Evolutionary conservation across 2,329 filamentous ascomycete genomes (phyloP), one percentile per base, ranked within the genome.

Genomic region (Claviceps cyperi): DNA sequence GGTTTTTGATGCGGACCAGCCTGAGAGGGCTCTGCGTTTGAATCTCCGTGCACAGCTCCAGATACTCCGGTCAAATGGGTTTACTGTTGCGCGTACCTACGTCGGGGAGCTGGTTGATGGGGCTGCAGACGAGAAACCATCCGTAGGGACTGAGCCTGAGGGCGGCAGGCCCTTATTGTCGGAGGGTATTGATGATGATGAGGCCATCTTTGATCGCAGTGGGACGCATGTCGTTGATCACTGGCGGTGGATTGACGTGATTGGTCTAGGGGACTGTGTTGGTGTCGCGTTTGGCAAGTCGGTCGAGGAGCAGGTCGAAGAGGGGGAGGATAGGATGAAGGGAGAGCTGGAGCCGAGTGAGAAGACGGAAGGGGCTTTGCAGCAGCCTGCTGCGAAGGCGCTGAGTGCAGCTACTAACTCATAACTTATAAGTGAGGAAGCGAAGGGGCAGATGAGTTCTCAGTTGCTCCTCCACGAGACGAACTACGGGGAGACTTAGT

Each of bases 11-110:
- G 74, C 75, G 0, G 72, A 76, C 45, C 69, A 77, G 48, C 79
- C 80, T 0, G 78, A 80, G 59, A 70, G 77, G 13, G 73, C 76
- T 0, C 62, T 83, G 47, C 70, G 76, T 19, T 66, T 83, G 2
- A 83, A 83, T 54, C 65, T 77, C 4, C 69, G 80, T 1, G 78
- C 79, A 2, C 65, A 76, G 22, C 64, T 81, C 46, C 78, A 83
- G 62, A 62, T 79, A 5, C 57, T 83, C 6, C 67, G 80, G 0
- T 62, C 61, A 22, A 76, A 77, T 48, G 67, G 64, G 2, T 62
- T 80, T 1, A 59, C 69, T 0, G 69, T 82, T 1, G 69, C 69
- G 0, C 64, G 69, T 8, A 81, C 77, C 0, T 73, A 67, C 63
- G 57, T 64, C 3, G 69, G 63, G 24, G 77, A 77, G 47, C 59